Evolutionary conservation across 1,284 basidiomycete species (phyloP), one percentile per base, ranked within the genome.

Genomic region (Apiotrichum veenhuisii): DNA sequence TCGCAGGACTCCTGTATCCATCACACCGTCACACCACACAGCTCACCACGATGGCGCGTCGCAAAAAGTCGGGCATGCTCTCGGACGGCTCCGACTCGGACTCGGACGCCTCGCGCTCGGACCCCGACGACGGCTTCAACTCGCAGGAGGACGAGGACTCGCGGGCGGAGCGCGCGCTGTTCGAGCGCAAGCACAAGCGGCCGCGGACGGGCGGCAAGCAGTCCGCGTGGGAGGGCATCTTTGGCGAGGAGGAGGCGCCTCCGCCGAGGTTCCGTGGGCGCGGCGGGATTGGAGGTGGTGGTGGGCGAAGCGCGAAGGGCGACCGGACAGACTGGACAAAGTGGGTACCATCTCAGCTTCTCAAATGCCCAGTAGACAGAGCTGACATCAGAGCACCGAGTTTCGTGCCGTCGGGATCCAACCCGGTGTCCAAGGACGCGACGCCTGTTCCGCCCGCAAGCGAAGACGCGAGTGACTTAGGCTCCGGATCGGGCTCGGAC

Each of bases 181-280:
- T 91, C 72, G 82, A 87, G 72, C 83, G 91, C 30, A 88, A 89
- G 5, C 88, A 89, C 75, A 81, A 84, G 58, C 79, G 82, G 57
- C 70, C 70, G 33, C 72, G 73, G 54, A 89, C 87, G 66, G 85
- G 80, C 69, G 85, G 83, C 27, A 89, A 87, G 72, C 87, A 88
- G 37, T 84, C 86, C 55, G 87, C 87, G 1, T 81, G 88, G 55
- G 92, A 94, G 68, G 92, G 92, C 4, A 80, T 91, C 0, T 94
- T 92, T 77, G 89, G 81, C 0, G 46, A 18, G 9, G 84, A 87
- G 1, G 86, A 88, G 5, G 15, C 10, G 5, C 2, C 15, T 1
- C n/a, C 9, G 15, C 26, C 18, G 12, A 20, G 42, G 8, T 11
- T 34, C 14, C n/a, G 48, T 12, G 63, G 66, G 17, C 27, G 66